Percentiles rank a stretch among this genome's conserved stretches.
phyloP scores from a whole-genome alignment of 257 asterid genomes.

The Gardenia jasminoides region DNA sequence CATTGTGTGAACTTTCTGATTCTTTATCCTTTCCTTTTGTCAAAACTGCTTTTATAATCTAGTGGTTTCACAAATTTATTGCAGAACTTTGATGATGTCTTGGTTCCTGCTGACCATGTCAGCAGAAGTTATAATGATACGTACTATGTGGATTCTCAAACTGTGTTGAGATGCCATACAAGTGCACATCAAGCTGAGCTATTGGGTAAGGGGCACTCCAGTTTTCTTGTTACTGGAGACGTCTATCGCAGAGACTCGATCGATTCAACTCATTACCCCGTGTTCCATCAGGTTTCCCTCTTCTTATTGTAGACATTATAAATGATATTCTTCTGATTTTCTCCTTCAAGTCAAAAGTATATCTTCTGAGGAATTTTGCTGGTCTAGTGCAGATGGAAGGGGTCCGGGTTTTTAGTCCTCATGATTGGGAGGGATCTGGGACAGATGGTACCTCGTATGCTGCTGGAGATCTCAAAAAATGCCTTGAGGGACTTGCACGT shows the following conservation, averaged over 20 bases:
- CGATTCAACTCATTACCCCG: slow-evolving; percentile 95
- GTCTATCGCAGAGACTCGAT: slow-evolving; percentile 95
- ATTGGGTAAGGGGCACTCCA: slow-evolving; percentile 61
- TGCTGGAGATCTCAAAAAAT: slow-evolving; percentile 85
- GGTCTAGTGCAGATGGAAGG: slow-evolving; percentile 80
- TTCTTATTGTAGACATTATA: slow-evolving; percentile 5
- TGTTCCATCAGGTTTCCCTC: slow-evolving; percentile 84
- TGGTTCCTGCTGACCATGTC: slow-evolving; percentile 87
- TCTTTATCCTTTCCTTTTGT: too few species aligned
- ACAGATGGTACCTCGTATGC: slow-evolving; percentile 68
- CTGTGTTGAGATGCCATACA: slow-evolving; percentile 93
- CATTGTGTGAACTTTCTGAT: not conserved
- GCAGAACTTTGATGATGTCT: slow-evolving; percentile 96
- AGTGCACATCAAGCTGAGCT: slow-evolving; percentile 98
- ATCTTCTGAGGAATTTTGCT: slow-evolving; percentile 18
- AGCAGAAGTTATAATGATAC: slow-evolving; percentile 67
- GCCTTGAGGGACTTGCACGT: slow-evolving; percentile 92
- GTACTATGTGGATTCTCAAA: slow-evolving; percentile 86
- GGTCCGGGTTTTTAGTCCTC: slow-evolving; percentile 73
- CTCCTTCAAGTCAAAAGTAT: not conserved
- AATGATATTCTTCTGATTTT: not conserved
- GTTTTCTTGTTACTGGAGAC: slow-evolving; percentile 91
- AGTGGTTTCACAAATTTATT: slow-evolving; percentile 12
- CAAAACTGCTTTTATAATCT: not conserved
- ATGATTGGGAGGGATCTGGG: slow-evolving; percentile 80